Evolutionary conservation across 805 yeast genomes (phyloP), one percentile per base, ranked within the genome.

Genomic region (Schwanniomyces occidentalis): DNA sequence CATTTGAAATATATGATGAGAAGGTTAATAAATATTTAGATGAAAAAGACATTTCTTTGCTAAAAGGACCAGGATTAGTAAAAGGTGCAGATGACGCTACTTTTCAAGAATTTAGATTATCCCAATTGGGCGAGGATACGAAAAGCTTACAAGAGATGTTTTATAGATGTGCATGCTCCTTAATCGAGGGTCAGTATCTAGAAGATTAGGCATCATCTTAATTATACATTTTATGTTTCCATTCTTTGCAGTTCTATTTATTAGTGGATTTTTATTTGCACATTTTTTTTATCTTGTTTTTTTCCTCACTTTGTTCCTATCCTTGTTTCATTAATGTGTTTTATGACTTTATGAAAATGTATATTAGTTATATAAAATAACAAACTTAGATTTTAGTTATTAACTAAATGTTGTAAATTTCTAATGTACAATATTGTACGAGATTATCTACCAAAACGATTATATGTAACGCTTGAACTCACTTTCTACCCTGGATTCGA

Each of bases 141-240:
- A 51, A 46, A 31, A 39, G 34, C 17, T 30, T 60, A 16, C 63
- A 56, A 34, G 57, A 56, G 18, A 63, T 67, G 67, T 45, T 56
- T 25, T 67, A 65, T 44, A 56, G 67, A 38, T 51, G 61, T 27
- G 59, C 69, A 12, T 61, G 67, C 35, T 48, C 54, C 28, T 54
- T 56, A 30, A 58, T 65, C 16, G 71, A 65, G 27, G 68, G 66
- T 4, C 50, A 48, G 33, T 45, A 41, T 27, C 49, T 67, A 27
- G 73, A 65, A 38, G 58, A 58, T 32, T 63, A 38, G n/a, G n/a
- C n/a, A n/a, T n/a, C n/a, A n/a, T n/a, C n/a, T n/a, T n/a, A n/a
- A n/a, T n/a, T n/a, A n/a, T n/a, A n/a, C n/a, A n/a, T n/a, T n/a
- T n/a, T n/a, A n/a, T n/a, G n/a, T n/a, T n/a, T n/a, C n/a, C n/a